Evolutionary conservation across 192 early-diverging fungal genomes (phyloP).

Genomic region (Obelidium mucronatum): DNA sequence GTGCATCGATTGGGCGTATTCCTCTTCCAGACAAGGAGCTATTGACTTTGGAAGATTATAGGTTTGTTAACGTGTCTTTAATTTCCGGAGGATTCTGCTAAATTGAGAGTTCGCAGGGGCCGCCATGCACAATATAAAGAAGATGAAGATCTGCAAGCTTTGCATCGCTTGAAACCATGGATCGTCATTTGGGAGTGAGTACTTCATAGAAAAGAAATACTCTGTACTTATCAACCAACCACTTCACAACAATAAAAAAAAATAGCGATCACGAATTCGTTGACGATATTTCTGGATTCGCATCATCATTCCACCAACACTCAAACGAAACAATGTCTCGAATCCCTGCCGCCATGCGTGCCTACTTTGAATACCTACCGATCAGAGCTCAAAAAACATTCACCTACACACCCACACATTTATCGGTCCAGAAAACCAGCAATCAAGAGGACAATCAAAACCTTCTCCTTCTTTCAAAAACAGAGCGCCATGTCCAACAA

Average conservation of each 20-base stretch:
- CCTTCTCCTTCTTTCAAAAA: neutral
- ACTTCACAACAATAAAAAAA: no score
- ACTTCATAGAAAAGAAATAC: no score
- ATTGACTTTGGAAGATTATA: slow-evolving; percentile 43
- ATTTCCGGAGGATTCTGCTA: slow-evolving; percentile 25
- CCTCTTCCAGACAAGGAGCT: slow-evolving; percentile 42
- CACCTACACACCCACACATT: neutral
- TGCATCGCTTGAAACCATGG: slow-evolving; percentile 43
- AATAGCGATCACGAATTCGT: slow-evolving; percentile 51
- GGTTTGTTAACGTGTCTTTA: slow-evolving; percentile 11
- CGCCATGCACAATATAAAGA: slow-evolving; percentile 53
- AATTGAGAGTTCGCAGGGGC: slow-evolving; percentile 37
- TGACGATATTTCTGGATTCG: slow-evolving; percentile 40
- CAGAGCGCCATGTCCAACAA: neutral
- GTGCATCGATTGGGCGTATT: slow-evolving; percentile 35
- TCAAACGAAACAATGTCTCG: slow-evolving; percentile 21
- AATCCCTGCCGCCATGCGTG: slow-evolving; percentile 43
- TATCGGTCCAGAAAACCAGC: neutral
- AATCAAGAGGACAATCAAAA: no score
- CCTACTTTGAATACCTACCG: slow-evolving; percentile 56
- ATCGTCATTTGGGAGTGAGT: slow-evolving; percentile 43
- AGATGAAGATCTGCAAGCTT: slow-evolving; percentile 44
- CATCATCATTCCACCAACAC: slow-evolving; percentile 9
- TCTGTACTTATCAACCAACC: neutral
- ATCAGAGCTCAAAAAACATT: slow-evolving; percentile 31